Percentiles rank a stretch among this genome's conserved stretches.
These are phyloP conservation scores for Microascus cirrosus DNA, from an alignment of 2,329 filamentous ascomycete species.

Conservation along the genomic window DNA sequence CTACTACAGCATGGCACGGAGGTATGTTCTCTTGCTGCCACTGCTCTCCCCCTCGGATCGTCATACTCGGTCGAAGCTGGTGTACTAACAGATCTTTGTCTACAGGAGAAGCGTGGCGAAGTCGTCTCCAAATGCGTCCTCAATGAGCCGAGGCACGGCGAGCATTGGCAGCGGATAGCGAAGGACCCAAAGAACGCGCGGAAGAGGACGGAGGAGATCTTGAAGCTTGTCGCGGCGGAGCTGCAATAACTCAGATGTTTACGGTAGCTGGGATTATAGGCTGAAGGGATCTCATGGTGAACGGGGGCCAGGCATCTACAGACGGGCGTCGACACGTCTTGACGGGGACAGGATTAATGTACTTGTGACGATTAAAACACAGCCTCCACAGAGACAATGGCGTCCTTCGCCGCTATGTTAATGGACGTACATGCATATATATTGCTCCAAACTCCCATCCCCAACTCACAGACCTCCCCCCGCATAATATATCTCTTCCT, in stretches of 20 bases:
- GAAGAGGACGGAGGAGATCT: constrained; percentile 65
- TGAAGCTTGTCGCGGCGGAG: constrained; percentile 61
- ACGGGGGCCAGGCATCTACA: no score
- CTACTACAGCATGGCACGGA: constrained; percentile 83
- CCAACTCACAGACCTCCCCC: not conserved
- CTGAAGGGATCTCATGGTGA: not conserved
- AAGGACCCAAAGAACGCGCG: constrained; percentile 78
- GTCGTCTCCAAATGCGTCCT: constrained; percentile 69
- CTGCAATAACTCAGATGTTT: constrained; percentile 13
- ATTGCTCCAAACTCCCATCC: no score
- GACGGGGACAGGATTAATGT: not conserved
- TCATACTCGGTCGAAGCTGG: not conserved
- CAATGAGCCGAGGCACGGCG: constrained; percentile 84
- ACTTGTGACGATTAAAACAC: not conserved
- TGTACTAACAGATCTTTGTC: not conserved
- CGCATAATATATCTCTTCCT: not conserved
- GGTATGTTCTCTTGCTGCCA: not conserved
- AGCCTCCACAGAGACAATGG: no score
- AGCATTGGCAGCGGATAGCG: constrained; percentile 76
- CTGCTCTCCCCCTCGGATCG: not conserved
- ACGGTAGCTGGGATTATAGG: not conserved
- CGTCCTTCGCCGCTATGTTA: no score
- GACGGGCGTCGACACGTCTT: no score
- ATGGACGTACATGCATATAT: not conserved
- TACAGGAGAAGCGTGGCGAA: constrained; percentile 69